Base-by-base conservation (phyloP, 2,329 filamentous ascomycete species). In the Zasmidium citrigriseum region DNA sequence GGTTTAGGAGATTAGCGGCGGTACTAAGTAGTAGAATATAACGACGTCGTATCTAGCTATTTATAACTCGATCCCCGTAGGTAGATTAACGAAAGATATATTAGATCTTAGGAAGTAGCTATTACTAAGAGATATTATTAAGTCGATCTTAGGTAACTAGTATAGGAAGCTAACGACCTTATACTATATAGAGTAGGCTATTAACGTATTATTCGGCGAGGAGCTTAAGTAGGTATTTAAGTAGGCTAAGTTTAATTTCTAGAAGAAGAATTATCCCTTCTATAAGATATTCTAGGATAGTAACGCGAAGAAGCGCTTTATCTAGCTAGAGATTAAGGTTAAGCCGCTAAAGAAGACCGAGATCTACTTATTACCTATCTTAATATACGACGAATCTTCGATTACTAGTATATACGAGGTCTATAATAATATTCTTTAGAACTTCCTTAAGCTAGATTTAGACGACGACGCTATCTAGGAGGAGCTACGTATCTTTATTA, bases 321-420 rank as follows among this genome's bases (percentile, higher is more conserved):
- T 48, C 14, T 48, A 48, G 46, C 46, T 48, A 48, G 24, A 7
- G 21, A 48, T 48, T 21, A 23, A 48, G 21, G 20, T 16, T 48
- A 48, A 23, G 21, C 46, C 20, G 14, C 16, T 23, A 14, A 48
- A 48, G 46, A 24, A 48, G 20, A 48, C 46, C 23, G 23, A 24
- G 14, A 48, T 23, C 4, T 7, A 3, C 4, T 48, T 16, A 11
- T 38, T 52, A 41, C 25, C 49, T 29, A 41, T 52, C 27, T 52
- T 34, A 18, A 52, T 52, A 52, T 38, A 52, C 29, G 29, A 52
- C 27, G 27, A 52, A 27, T 52, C 49, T 9, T 52, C 49, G 25
- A 38, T 52, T 20, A 38, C 21, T 21, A 34, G 49, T 22, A 52
- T 52, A 52, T 38, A 52, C 20, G 49, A 52, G 49, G 49, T 52